phyloP scores from a whole-genome alignment of 441 rosid genomes.

The Rhodomyrtus psidioides region DNA sequence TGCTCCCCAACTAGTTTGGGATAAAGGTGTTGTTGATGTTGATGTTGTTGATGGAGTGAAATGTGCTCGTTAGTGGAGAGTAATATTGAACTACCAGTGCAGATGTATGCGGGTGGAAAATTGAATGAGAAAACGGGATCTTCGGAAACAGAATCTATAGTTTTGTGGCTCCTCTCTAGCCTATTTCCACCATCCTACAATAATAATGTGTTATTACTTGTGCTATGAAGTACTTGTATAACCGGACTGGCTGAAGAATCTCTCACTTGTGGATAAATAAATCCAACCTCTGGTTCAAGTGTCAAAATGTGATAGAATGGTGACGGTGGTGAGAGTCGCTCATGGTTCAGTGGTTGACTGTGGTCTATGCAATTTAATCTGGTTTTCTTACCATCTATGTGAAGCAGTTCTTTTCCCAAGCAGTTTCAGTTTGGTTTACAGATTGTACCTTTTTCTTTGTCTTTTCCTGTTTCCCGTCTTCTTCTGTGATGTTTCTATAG shows the following conservation, averaged over 20 bases:
- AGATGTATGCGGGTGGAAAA: neutral
- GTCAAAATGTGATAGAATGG: neutral
- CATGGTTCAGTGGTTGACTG: neutral
- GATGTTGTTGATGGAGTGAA: too few relatives aligned
- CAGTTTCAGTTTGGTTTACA: neutral
- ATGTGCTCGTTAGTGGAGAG: neutral
- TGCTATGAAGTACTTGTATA: neutral
- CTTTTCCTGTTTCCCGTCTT: neutral
- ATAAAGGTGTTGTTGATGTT: too few relatives aligned
- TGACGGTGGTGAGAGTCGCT: neutral
- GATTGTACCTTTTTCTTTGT: neutral
- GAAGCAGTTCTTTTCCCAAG: neutral
- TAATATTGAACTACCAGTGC: neutral
- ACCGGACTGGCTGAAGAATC: neutral
- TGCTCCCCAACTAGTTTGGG: too few relatives aligned
- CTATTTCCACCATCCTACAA: neutral
- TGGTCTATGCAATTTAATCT: neutral
- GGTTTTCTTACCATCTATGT: neutral
- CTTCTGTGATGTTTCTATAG: neutral
- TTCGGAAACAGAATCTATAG: neutral
- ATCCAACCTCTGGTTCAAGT: neutral
- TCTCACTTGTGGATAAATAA: neutral
- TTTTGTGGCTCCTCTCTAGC: neutral
- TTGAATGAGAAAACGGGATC: neutral
- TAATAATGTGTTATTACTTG: neutral